Evolutionary conservation across 1,284 basidiomycete species (phyloP).

Genomic region (Apiotrichum gamsii): DNA sequence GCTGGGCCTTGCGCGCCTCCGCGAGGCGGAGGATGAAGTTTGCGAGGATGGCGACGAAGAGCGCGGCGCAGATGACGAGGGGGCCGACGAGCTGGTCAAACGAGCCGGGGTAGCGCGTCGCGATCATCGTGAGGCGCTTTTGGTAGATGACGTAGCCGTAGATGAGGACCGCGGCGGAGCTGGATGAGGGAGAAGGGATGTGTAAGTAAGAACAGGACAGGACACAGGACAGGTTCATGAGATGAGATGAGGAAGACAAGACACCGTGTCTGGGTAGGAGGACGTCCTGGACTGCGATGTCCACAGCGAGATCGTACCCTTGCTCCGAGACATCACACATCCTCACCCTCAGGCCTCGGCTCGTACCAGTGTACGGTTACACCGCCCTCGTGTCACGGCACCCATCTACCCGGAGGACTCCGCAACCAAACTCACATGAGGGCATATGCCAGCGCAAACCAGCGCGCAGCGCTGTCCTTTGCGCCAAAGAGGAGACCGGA

Average conservation of each 20-base stretch:
- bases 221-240: background rate
- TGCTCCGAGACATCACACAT: too few relatives aligned
- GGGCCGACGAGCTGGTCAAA: slow-evolving; percentile 81
- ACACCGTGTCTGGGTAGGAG: too few relatives aligned
- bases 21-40: slow-evolving; percentile 71
- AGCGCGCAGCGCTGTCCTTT: slow-evolving; percentile 63
- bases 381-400: too few relatives aligned
- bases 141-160: slow-evolving; percentile 88
- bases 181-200: slow-evolving; percentile 10
- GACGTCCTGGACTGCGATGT: too few relatives aligned
- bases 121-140: slow-evolving; percentile 82
- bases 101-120: slow-evolving; percentile 78
- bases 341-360: too few relatives aligned
- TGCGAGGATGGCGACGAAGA: slow-evolving; percentile 75
- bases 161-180: slow-evolving; percentile 48
- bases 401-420: too few relatives aligned
- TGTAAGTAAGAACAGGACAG: background rate
- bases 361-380: too few relatives aligned
- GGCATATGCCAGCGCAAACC: slow-evolving; percentile 81
- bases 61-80: slow-evolving; percentile 64
- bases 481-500: slow-evolving; percentile 58
- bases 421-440: slow-evolving; percentile 54
- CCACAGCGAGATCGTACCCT: too few relatives aligned
- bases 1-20: slow-evolving; percentile 27
- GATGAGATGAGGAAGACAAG: background rate